A percentile compares a stretch with the other conserved stretches of the same genome.
These are phyloP conservation scores for Rubia yunnanensis DNA, from an alignment of 257 asterid genomes.

Conservation along the genomic window DNA sequence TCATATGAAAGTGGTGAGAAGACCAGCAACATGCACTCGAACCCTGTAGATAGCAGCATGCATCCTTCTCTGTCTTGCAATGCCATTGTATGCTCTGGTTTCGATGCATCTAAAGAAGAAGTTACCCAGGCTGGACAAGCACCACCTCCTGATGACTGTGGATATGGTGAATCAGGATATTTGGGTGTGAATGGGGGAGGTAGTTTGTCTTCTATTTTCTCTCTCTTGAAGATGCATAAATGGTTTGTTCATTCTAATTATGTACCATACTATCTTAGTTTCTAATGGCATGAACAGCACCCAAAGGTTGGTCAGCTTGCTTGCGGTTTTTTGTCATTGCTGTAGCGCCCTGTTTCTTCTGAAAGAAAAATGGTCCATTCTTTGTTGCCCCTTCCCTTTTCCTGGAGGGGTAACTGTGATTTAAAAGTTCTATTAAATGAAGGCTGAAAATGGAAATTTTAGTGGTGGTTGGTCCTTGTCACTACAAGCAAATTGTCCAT, in stretches of 20 bases:
- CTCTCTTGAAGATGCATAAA: neutral
- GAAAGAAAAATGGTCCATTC: neutral
- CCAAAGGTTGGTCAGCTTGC: neutral
- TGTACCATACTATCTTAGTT: constrained; percentile 1
- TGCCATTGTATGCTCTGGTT: constrained; percentile 77
- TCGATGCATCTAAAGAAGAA: constrained; percentile 91
- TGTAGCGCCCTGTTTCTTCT: neutral
- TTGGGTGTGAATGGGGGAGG: constrained; percentile 59
- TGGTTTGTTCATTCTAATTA: neutral
- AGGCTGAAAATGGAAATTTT: neutral
- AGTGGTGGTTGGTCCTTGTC: neutral
- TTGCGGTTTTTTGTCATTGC: neutral
- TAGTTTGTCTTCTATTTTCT: constrained; percentile 10
- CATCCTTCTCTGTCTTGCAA: constrained; percentile 97
- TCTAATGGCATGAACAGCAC: neutral
- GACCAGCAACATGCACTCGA: constrained; percentile 52
- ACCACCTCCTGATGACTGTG: constrained; percentile 63
- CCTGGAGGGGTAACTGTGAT: neutral
- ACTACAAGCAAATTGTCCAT: neutral
- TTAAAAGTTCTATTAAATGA: neutral
- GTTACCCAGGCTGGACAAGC: constrained; percentile 70
- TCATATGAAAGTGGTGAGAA: constrained; percentile 95
- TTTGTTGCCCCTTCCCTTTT: neutral
- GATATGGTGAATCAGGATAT: constrained; percentile 75
- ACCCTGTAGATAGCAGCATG: constrained; percentile 55